Conservation (phyloP, 192 early-diverging fungal species). For the Chytriomyces confervae region DNA sequence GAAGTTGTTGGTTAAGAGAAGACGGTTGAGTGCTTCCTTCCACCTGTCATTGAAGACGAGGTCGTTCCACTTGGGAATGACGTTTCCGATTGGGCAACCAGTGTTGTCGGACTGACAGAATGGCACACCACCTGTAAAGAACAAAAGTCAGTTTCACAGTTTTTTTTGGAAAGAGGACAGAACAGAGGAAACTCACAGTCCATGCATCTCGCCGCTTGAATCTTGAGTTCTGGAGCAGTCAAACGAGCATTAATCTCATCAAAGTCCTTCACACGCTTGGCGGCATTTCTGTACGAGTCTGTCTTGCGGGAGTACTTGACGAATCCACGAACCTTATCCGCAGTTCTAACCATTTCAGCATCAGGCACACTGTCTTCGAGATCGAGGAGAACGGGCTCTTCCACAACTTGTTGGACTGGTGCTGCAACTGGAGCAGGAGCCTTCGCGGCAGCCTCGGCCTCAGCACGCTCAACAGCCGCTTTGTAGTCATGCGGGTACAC, state of each 20-base stretch:
- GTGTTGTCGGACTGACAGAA: constrained; percentile 96
- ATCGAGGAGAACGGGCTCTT: constrained; percentile 76
- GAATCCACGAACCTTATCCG: constrained; percentile 97
- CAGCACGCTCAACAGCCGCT: constrained; percentile 70
- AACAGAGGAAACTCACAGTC: constrained; percentile 54
- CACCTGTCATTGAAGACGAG: constrained; percentile 95
- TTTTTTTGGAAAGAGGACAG: neutral
- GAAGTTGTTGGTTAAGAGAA: constrained; percentile 98
- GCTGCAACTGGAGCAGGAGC: constrained; percentile 30
- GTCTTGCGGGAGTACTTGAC: constrained; percentile 89
- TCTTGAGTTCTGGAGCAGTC: constrained; percentile 77
- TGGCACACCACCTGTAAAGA: constrained; percentile 79
- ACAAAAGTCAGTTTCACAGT: neutral
- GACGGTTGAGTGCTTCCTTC: constrained; percentile 90
- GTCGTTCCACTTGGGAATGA: constrained; percentile 99
- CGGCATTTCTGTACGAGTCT: constrained; percentile 86
- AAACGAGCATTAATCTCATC: constrained; percentile 94
- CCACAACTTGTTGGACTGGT: constrained; percentile 42
- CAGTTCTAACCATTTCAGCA: constrained; percentile 72
- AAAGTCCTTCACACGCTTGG: constrained; percentile 85
- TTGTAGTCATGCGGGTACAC: constrained; percentile 94
- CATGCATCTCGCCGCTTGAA: constrained; percentile 97
- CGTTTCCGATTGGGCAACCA: constrained; percentile 98
- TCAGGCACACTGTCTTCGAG: constrained; percentile 90
- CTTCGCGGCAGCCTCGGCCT: constrained; percentile 42